Percentiles rank a stretch among this genome's conserved stretches.
phyloP scores from a whole-genome alignment of 2,329 filamentous ascomycete species.

The Calonectria hawksworthii region DNA sequence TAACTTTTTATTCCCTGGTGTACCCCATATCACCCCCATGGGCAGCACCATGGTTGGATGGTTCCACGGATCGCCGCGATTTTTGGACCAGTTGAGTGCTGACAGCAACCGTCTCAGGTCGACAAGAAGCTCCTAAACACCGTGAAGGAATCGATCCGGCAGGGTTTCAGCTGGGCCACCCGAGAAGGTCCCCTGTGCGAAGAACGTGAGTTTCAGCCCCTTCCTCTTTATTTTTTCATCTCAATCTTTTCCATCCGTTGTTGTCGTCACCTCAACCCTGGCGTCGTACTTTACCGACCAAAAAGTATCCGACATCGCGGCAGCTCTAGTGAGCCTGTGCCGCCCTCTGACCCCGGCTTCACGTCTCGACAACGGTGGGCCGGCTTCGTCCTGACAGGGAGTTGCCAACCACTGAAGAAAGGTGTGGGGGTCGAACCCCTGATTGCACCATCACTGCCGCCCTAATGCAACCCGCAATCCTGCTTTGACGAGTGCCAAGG shows the following conservation, averaged over 20 bases:
- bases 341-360: conserved; percentile 16
- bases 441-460: conserved; percentile 35
- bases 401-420: conserved; percentile 22
- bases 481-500: conserved; percentile 30
- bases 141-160: conserved; percentile 92
- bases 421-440: conserved; percentile 41
- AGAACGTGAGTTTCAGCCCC: conserved; percentile 79
- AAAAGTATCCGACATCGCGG: conserved; percentile 16
- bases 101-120: conserved; percentile 64
- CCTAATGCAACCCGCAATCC: conserved; percentile 36
- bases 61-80: background rate
- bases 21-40: background rate
- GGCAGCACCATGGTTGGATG: conserved; percentile 12
- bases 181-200: conserved; percentile 96
- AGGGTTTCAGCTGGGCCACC: conserved; percentile 97
- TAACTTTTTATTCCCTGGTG: background rate
- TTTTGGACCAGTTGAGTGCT: conserved; percentile 11
- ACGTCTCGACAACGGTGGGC: conserved; percentile 35
- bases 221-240: conserved; percentile 17
- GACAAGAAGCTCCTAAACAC: conserved; percentile 91
- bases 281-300: conserved; percentile 13
- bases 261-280: conserved; percentile 21
- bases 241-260: background rate
- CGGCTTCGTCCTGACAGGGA: conserved; percentile 31
- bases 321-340: conserved; percentile 38